Evolutionary conservation across 495 filamentous ascomycete species (phyloP).

Genomic region (Trichoderma virens): DNA sequence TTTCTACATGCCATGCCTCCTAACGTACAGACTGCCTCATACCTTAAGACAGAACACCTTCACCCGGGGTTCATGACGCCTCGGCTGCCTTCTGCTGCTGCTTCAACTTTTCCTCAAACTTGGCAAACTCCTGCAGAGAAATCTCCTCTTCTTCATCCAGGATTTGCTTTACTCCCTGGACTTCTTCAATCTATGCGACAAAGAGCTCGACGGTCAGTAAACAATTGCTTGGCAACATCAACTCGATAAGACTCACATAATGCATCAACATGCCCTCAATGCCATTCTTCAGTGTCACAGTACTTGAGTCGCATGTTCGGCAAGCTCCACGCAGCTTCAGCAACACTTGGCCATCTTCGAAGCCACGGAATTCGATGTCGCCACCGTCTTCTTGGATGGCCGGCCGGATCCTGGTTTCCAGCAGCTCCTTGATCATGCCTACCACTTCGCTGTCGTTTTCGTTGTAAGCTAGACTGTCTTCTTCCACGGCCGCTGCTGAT

Average conservation of each 20-base stretch:
- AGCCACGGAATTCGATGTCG: conserved; percentile 90
- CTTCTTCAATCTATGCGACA: conserved; percentile 74
- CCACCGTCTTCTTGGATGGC: conserved; percentile 97
- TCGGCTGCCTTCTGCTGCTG: conserved; percentile 52
- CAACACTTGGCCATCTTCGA: conserved; percentile 74
- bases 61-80: conserved; percentile 16
- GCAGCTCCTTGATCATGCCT: conserved; percentile 96
- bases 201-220: background rate
- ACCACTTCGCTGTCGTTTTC: conserved; percentile 89
- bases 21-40: conserved; percentile 3
- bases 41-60: background rate
- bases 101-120: conserved; percentile 90
- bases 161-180: conserved; percentile 85
- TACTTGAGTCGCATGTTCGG: conserved; percentile 91
- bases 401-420: conserved; percentile 90
- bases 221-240: background rate
- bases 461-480: conserved; percentile 68
- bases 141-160: conserved; percentile 89
- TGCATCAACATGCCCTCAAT: conserved; percentile 97
- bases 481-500: conserved; percentile 32
- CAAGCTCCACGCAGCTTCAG: conserved; percentile 90
- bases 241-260: conserved; percentile 34
- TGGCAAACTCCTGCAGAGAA: conserved; percentile 81
- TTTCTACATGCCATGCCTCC: background rate
- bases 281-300: conserved; percentile 89